phyloP scores from a whole-genome alignment of 441 rosid species.

The Gossypium schwendimanii region DNA sequence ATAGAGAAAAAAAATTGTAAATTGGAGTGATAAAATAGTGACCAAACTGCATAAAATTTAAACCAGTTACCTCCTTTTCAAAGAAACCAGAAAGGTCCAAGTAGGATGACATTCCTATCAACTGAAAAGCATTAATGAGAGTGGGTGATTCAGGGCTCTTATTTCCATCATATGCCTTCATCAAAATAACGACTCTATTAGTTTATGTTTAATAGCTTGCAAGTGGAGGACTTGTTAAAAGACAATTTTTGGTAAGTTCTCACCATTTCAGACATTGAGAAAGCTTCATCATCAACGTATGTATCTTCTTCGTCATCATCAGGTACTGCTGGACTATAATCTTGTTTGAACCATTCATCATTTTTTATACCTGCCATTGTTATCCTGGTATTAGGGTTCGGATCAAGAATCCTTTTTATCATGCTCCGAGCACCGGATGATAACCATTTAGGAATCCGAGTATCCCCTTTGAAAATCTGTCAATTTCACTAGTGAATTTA shows the following conservation, averaged over 20 bases:
- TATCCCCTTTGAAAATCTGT: constrained; percentile 87
- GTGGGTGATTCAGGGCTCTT: constrained; percentile 52
- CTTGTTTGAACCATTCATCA: constrained; percentile 74
- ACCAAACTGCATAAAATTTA: neutral
- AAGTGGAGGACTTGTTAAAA: neutral
- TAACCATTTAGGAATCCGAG: constrained; percentile 77
- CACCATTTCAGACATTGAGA: constrained; percentile 57
- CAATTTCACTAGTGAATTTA: constrained; percentile 11
- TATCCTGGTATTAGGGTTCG: constrained; percentile 66
- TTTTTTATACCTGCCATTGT: constrained; percentile 60
- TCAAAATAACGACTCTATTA: constrained; percentile 6
- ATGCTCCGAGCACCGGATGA: constrained; percentile 70
- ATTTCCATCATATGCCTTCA: constrained; percentile 10
- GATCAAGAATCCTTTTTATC: constrained; percentile 78
- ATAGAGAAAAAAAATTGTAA: neutral
- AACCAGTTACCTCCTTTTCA: constrained; percentile 68
- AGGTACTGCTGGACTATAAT: constrained; percentile 49
- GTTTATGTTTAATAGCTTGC: constrained; percentile 1
- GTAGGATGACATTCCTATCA: constrained; percentile 95
- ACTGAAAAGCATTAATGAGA: constrained; percentile 77
- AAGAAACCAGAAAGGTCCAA: constrained; percentile 96
- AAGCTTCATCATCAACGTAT: constrained; percentile 39
- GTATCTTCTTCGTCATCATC: constrained; percentile 69
- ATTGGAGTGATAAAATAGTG: neutral
- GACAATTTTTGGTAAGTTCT: constrained; percentile 7